Percentiles rank a stretch among this genome's conserved stretches.
phyloP scores from a whole-genome alignment of 768 basidiomycete species.

The Rhizopogon rudus region DNA sequence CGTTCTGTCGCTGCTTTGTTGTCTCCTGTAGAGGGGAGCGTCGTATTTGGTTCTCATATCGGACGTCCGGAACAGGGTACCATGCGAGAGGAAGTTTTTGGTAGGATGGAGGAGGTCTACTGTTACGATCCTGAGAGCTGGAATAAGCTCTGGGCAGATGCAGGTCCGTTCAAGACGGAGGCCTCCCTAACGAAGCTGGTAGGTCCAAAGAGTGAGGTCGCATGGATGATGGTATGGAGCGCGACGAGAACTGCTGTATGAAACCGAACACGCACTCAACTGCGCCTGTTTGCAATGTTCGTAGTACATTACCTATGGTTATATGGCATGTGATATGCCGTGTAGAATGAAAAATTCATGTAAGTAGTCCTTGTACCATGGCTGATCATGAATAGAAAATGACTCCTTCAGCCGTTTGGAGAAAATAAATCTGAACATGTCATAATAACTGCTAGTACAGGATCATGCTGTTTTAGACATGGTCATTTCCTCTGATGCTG shows the following conservation, averaged over 20 bases:
- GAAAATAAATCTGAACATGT: not conserved
- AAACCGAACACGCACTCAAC: not conserved
- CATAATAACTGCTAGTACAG: not conserved
- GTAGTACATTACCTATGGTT: too few species aligned
- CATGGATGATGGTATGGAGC: slow-evolving; percentile 15
- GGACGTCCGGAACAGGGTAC: slow-evolving; percentile 10
- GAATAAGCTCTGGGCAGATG: slow-evolving; percentile 20
- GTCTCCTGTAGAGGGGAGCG: slow-evolving; percentile 22
- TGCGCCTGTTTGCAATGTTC: not conserved
- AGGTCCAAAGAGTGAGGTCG: not conserved
- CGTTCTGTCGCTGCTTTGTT: slow-evolving; percentile 31
- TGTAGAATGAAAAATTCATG: too few species aligned
- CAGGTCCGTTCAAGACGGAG: slow-evolving; percentile 20
- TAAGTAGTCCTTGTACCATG: too few species aligned
- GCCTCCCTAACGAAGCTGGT: slow-evolving; percentile 14
- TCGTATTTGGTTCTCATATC: slow-evolving; percentile 26
- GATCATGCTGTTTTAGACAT: not conserved
- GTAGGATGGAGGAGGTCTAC: slow-evolving; percentile 10
- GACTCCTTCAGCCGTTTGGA: not conserved
- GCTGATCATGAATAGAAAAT: too few species aligned
- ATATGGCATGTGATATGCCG: too few species aligned
- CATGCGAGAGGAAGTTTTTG: not conserved
- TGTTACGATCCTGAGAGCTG: slow-evolving; percentile 23
- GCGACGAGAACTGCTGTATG: slow-evolving; percentile 8
- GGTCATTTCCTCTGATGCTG: not conserved